phyloP scores from a whole-genome alignment of 1,139 yeast species.

The Yamadazyma dushanensis region DNA sequence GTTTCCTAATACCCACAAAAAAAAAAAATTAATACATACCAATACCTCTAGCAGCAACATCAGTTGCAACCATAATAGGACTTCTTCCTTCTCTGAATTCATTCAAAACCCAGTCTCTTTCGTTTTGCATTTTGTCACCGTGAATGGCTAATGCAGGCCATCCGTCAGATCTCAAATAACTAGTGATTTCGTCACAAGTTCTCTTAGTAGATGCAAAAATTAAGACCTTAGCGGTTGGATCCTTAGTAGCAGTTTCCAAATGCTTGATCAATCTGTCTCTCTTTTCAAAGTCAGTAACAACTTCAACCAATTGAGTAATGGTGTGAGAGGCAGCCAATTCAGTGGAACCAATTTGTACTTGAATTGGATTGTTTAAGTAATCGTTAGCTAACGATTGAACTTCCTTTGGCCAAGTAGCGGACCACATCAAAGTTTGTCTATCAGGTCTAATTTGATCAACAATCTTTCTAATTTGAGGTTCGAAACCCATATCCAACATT shows the following conservation, averaged over 20 bases:
- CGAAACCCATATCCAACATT: slow-evolving; percentile 96
- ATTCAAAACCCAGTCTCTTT: slow-evolving; percentile 96
- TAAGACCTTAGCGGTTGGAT: slow-evolving; percentile 73
- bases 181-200: slow-evolving; percentile 94
- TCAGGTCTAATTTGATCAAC: slow-evolving; percentile 96
- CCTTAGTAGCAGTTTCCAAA: slow-evolving; percentile 80
- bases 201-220: slow-evolving; percentile 95
- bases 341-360: slow-evolving; percentile 93
- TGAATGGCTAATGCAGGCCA: slow-evolving; percentile 99
- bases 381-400: slow-evolving; percentile 91
- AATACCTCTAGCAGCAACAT: slow-evolving; percentile 99
- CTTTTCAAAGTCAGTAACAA: slow-evolving; percentile 88
- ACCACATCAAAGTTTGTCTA: slow-evolving; percentile 99
- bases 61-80: slow-evolving; percentile 98
- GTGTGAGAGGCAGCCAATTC: slow-evolving; percentile 96
- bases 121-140: slow-evolving; percentile 97
- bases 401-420: slow-evolving; percentile 99
- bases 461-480: slow-evolving; percentile 93
- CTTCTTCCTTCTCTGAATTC: slow-evolving; percentile 91
- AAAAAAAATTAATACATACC: slow-evolving; percentile 64
- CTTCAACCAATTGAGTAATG: slow-evolving; percentile 91
- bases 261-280: slow-evolving; percentile 85
- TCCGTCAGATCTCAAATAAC: slow-evolving; percentile 90
- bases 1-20: slow-evolving; percentile 3
- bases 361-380: slow-evolving; percentile 89